Conservation (phyloP, 495 filamentous ascomycete genomes). For the Recurvomyces mirabilis region DNA sequence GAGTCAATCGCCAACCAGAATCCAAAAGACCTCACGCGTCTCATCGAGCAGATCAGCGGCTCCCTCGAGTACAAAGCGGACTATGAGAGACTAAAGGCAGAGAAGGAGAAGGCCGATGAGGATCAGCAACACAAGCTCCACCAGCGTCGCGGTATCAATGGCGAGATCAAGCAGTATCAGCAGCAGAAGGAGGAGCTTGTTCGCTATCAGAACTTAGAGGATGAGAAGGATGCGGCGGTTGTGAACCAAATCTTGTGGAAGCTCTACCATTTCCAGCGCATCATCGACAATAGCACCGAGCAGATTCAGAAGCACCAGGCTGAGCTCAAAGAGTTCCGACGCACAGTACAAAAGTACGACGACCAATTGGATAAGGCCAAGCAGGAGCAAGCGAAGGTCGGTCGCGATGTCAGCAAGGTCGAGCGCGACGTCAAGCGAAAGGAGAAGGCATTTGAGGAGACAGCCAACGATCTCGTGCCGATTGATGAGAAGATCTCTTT, state of each 20-base stretch:
- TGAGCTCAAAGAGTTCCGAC: conserved; percentile 85
- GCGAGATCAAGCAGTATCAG: conserved; percentile 93
- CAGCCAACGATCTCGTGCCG: conserved; percentile 74
- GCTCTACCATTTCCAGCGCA: conserved; percentile 84
- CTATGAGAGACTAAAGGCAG: conserved; percentile 77
- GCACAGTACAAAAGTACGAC: conserved; percentile 77
- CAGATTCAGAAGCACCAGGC: conserved; percentile 92
- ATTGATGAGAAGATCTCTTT: conserved; percentile 89
- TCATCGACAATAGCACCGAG: conserved; percentile 82
- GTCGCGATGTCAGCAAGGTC: conserved; percentile 66
- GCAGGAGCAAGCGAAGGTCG: conserved; percentile 66
- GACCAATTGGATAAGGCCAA: conserved; percentile 75
- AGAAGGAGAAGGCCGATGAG: conserved; percentile 76
- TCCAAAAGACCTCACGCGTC: conserved; percentile 80
- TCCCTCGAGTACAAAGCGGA: conserved; percentile 92
- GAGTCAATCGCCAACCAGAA: conserved; percentile 95
- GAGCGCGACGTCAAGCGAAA: conserved; percentile 74
- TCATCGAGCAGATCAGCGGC: conserved; percentile 96
- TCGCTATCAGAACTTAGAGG: conserved; percentile 73
- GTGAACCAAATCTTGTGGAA: conserved; percentile 96
- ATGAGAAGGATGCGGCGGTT: conserved; percentile 83
- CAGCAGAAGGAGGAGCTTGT: conserved; percentile 96
- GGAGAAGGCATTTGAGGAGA: conserved; percentile 79
- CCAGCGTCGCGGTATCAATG: conserved; percentile 86
- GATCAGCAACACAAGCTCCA: conserved; percentile 78